Base-by-base conservation (phyloP, 2,329 filamentous ascomycete genomes). In the Aspergillus uvarum region DNA sequence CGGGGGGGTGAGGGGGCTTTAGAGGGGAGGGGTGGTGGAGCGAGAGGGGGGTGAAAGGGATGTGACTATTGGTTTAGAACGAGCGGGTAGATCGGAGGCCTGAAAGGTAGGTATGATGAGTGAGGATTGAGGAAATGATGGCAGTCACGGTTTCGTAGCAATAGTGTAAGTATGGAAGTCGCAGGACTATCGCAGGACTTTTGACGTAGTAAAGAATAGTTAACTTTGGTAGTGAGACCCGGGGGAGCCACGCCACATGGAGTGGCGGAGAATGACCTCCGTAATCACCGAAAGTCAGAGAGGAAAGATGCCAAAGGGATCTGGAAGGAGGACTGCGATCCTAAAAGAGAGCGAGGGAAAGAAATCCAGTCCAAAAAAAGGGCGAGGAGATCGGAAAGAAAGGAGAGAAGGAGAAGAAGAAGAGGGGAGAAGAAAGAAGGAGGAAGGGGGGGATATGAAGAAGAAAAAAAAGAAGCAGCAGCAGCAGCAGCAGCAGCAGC, bases 61-160 rank as follows among this genome's bases (percentile, higher is more conserved):
- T 44, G 53, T 55, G 32, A 59, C 60, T 60, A 60, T 60, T 63
- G 61, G 58, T 53, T 60, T 60, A 62, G 60, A 62, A 60, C 60
- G 60, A 62, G 55, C 58, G 60, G 60, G 58, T 62, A 54, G 51
- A 55, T 55, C 53, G 53, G 47, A 55, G 53, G 42, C 56, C 48
- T 50, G 50, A 58, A 51, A 49, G 47, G 49, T 50, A 50, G 35
- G 47, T 35, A 16, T 35, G 32, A 35, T 35, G 32, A 35, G 26
- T 12, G 32, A 35, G 11, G 32, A 35, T 35, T 29, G 26, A 29
- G 26, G 26, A 29, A 53, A 52, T 56, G 44, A 42, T 55, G 38
- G 38, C 38, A 26, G 38, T 59, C 32, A 35, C 47, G 32, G 59
- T 58, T 38, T 55, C 54, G 54, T 31, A 49, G 50, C 19, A 53